These are phyloP conservation scores for Chamaenerion angustifolium DNA, from an alignment of 345 rosid species.

Conservation along the genomic window DNA sequence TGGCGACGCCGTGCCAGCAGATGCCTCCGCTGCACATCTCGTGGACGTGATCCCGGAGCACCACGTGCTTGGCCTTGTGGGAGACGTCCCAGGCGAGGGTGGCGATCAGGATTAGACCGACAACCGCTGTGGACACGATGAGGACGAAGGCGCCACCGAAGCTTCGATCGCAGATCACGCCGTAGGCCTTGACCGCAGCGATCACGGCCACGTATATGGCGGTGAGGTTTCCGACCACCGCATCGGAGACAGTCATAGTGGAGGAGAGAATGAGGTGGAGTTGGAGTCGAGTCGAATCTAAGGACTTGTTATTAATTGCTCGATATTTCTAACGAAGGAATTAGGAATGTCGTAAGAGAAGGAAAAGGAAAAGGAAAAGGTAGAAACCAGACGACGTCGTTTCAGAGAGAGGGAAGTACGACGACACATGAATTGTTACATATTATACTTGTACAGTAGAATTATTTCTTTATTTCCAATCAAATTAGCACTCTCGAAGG, in stretches of 20 bases:
- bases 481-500: no score
- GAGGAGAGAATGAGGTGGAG: no score
- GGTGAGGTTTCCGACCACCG: slow-evolving; percentile 66
- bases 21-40: slow-evolving; percentile 85
- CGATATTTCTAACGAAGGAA: no score
- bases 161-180: slow-evolving; percentile 43
- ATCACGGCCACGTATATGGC: slow-evolving; percentile 77
- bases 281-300: no score
- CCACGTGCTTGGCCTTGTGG: slow-evolving; percentile 55
- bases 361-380: no score
- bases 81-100: slow-evolving; percentile 88
- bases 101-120: slow-evolving; percentile 47
- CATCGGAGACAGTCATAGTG: slow-evolving; percentile 68
- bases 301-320: no score
- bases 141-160: slow-evolving; percentile 63
- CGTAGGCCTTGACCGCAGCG: slow-evolving; percentile 56
- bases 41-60: slow-evolving; percentile 41
- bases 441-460: no score
- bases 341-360: no score
- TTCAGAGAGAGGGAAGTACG: no score
- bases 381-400: no score
- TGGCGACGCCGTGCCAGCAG: slow-evolving; percentile 98
- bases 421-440: no score
- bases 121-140: slow-evolving; percentile 45
- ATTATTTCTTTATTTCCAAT: no score